phyloP scores from a whole-genome alignment of 2,329 filamentous ascomycete species.

The Epichloe aotearoae region DNA sequence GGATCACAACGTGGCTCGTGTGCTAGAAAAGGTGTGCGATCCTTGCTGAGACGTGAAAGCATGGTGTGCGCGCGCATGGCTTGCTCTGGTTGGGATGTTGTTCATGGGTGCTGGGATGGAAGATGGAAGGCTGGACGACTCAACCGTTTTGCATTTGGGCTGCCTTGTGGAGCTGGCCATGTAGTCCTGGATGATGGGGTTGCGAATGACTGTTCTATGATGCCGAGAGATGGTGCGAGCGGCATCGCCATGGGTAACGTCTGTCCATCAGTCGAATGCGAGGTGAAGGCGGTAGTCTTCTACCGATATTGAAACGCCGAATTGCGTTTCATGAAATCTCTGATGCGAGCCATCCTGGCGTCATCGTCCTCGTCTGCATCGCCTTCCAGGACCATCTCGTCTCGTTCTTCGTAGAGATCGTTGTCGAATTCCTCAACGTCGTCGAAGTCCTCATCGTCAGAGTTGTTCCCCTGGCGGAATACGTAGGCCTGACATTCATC shows the following conservation, averaged over 20 bases:
- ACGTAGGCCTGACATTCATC: constrained; percentile 39
- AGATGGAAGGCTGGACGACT: too few species aligned
- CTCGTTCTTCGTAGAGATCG: constrained; percentile 22
- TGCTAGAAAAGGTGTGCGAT: background rate
- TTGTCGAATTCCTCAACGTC: constrained; percentile 41
- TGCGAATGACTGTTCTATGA: too few species aligned
- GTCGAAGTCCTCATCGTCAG: constrained; percentile 42
- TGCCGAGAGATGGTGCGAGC: too few species aligned
- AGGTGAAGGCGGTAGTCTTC: background rate
- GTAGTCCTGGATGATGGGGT: too few species aligned
- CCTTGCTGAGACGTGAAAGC: background rate
- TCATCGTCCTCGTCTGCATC: constrained; percentile 22
- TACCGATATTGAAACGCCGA: constrained; percentile 9
- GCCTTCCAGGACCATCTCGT: constrained; percentile 26
- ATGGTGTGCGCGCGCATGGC: background rate
- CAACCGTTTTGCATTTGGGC: too few species aligned
- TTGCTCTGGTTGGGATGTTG: background rate
- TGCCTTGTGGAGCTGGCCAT: too few species aligned
- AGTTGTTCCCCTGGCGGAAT: constrained; percentile 39
- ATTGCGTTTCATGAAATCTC: constrained; percentile 23
- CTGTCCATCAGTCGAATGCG: background rate
- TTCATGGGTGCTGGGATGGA: too few species aligned
- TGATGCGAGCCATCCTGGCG: constrained; percentile 25
- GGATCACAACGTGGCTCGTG: background rate
- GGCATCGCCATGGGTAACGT: too few species aligned